Conservation (phyloP, 306 rosid genomes). For the Cicer yamashitae region DNA sequence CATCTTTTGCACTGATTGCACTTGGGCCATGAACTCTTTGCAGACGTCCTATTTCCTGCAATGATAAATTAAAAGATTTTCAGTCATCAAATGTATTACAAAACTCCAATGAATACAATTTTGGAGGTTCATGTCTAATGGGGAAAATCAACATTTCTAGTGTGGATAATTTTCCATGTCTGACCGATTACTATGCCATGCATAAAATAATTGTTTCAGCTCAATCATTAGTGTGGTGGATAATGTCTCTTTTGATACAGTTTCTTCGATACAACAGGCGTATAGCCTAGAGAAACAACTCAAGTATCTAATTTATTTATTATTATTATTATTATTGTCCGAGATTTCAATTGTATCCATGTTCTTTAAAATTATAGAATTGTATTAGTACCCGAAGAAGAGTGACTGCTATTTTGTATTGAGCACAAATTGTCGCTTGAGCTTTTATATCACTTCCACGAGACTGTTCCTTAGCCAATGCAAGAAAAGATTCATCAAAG, state of each 20-base stretch:
- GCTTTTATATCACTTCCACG: slow-evolving; percentile 98
- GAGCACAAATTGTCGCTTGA: slow-evolving; percentile 97
- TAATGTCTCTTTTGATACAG: slow-evolving; percentile 8
- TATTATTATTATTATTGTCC: neutral
- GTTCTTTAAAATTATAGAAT: slow-evolving; percentile 33
- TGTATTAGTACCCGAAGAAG: slow-evolving; percentile 77
- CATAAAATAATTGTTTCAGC: slow-evolving; percentile 22
- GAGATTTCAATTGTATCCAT: slow-evolving; percentile 15
- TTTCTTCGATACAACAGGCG: slow-evolving; percentile 32
- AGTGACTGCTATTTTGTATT: slow-evolving; percentile 91
- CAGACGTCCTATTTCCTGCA: slow-evolving; percentile 94
- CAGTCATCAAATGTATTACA: slow-evolving; percentile 19
- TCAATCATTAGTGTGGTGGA: slow-evolving; percentile 20
- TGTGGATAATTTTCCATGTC: slow-evolving; percentile 10
- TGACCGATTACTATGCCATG: slow-evolving; percentile 6
- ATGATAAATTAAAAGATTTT: neutral
- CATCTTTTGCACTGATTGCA: slow-evolving; percentile 95
- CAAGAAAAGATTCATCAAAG: slow-evolving; percentile 94
- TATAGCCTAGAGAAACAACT: slow-evolving; percentile 37
- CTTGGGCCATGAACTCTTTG: slow-evolving; percentile 91
- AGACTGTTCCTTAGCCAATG: slow-evolving; percentile 92
- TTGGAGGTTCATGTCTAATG: slow-evolving; percentile 29
- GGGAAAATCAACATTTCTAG: slow-evolving; percentile 14
- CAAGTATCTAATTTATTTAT: slow-evolving; percentile 1
- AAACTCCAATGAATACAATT: slow-evolving; percentile 27